Evolutionary conservation across 805 yeast species (phyloP).

Genomic region (Helenozyma rhizophorensis): DNA sequence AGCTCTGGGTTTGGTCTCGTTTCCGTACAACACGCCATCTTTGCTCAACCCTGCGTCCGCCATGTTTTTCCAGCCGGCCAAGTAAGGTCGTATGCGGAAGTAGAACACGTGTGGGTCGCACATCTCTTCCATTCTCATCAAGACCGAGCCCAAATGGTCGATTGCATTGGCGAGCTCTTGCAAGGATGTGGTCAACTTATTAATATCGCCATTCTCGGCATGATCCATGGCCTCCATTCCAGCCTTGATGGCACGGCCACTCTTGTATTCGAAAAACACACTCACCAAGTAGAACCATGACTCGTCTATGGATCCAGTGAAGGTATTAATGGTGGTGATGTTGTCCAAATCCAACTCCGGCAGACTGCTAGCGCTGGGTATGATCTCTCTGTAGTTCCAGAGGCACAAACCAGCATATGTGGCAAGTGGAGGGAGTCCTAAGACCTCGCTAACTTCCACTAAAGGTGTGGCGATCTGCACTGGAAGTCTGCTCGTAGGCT

Average conservation of each 20-base stretch:
- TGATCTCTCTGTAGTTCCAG: conserved; percentile 76
- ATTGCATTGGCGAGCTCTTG: conserved; percentile 70
- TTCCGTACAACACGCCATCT: conserved; percentile 75
- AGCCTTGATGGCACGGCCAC: conserved; percentile 62
- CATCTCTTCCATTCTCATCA: conserved; percentile 85
- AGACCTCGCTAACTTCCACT: conserved; percentile 47
- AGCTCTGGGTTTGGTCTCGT: conserved; percentile 47
- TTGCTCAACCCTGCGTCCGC: conserved; percentile 68
- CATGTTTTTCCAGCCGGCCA: conserved; percentile 96
- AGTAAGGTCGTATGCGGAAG: conserved; percentile 77
- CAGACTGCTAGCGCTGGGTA: conserved; percentile 38
- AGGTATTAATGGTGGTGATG: conserved; percentile 75
- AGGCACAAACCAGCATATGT: conserved; percentile 84
- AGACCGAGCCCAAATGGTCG: conserved; percentile 65
- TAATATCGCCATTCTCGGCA: conserved; percentile 44
- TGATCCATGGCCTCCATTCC: conserved; percentile 66
- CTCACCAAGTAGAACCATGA: conserved; percentile 91
- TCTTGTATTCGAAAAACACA: conserved; percentile 78
- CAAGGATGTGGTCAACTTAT: conserved; percentile 41
- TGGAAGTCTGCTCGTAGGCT: conserved; percentile 63
- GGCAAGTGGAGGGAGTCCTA: conserved; percentile 80
- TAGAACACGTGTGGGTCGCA: conserved; percentile 93
- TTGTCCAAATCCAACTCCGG: conserved; percentile 53
- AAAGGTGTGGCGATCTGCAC: conserved; percentile 67
- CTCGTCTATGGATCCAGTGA: conserved; percentile 88